Evolutionary conservation across 495 filamentous ascomycete genomes (phyloP), one percentile per base, ranked within the genome.

Genomic region (Wilcoxina mikolae): DNA sequence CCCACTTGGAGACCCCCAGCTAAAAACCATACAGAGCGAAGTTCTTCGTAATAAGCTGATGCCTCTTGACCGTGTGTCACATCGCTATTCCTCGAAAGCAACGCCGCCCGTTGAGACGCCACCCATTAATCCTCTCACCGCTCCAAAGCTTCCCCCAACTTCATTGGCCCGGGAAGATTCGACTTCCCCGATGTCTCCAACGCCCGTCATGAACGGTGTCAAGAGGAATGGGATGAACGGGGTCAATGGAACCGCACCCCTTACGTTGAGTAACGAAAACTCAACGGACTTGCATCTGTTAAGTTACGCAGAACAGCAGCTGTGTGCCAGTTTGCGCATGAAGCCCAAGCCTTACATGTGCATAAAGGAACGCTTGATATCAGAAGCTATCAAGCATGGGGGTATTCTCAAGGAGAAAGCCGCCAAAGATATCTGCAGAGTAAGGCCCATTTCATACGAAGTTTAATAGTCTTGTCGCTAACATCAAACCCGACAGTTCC

Each of bases 291-390:
- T 87, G 17, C 91, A 96, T 59, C 76, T 99, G 0, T 70, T 96
- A n/a, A 84, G 83, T 0, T 74, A 77, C 3, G 88, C 91, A 49
- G 93, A 96, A 67, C 71, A 74, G 0, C 84, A 95, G 62, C 69
- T 99, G 2, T 96, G 93, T 69, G 81, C 81, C 57, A 76, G 80
- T 45, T 72, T 94, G 3, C 78, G 85, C 27, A 68, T 96, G 29
- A 80, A 86, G 67, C 93, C 91, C 1, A 96, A 96, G 68, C 85
- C 93, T 1, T 99, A 95, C 65, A 65, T 94, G 29, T 84, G 85
- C 59, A 88, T 99, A 68, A 96, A 96, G 68, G 87, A 95, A 63
- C 78, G 81, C 25, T 68, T 95, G 31, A 68, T 96, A 43, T 85
- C 84, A 63, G 88, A 95, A 64, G 85, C 90, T 0, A 78, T 94